These are phyloP conservation scores for Uronychia binucleata DNA, from an alignment of 73 alveolate genomes.

Conservation along the genomic window DNA sequence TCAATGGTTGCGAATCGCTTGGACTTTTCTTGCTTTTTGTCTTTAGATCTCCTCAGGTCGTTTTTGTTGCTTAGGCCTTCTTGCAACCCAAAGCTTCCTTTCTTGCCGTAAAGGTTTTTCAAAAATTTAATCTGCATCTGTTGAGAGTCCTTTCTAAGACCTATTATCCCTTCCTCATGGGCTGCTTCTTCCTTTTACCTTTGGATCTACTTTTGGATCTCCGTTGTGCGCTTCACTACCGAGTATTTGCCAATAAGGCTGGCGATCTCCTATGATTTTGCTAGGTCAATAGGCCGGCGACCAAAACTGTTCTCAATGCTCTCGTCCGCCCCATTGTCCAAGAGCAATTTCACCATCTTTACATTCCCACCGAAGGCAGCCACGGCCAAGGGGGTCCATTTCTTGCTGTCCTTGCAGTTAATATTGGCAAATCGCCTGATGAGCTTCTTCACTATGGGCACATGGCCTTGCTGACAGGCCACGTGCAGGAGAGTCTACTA, in stretches of 20 bases:
- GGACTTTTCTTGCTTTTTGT: no score
- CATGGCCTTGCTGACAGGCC: not conserved
- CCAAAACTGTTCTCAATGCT: slow-evolving; percentile 6
- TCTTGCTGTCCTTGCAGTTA: slow-evolving; percentile 11
- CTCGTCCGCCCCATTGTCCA: slow-evolving; percentile 17
- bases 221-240: not conserved
- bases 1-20: no score
- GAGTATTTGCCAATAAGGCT: not conserved
- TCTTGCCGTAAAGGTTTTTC: no score
- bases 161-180: no score
- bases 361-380: slow-evolving; percentile 19
- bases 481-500: not conserved
- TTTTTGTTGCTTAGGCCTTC: no score
- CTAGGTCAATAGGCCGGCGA: slow-evolving; percentile 1
- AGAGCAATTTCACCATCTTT: slow-evolving; percentile 14
- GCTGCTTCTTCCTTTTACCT: no score
- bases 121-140: no score
- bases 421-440: slow-evolving; percentile 2
- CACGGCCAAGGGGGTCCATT: slow-evolving; percentile 44
- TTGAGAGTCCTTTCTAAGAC: no score
- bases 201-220: no score
- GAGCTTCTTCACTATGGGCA: not conserved
- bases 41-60: no score
- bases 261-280: slow-evolving; percentile 4
- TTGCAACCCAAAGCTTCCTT: no score